Conservation (phyloP, 306 rosid genomes). For the Prunus campanulata region DNA sequence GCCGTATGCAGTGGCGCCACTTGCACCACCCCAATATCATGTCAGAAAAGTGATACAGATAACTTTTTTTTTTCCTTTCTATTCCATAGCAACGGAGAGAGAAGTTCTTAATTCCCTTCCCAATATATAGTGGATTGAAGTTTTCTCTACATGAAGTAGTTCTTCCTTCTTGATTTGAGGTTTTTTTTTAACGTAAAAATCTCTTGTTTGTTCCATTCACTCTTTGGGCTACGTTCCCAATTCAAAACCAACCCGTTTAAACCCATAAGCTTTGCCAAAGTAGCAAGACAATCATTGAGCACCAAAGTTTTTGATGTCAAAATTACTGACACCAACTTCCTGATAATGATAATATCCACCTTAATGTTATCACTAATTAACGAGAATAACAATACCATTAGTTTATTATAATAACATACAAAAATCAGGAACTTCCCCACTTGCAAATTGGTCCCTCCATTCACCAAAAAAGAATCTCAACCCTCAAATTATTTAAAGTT, state of each 20-base stretch:
- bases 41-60: no score
- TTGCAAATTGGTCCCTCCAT: conserved; percentile 11
- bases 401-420: neutral
- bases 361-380: neutral
- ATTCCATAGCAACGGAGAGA: no score
- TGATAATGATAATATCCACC: neutral
- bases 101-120: no score
- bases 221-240: neutral
- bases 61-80: no score
- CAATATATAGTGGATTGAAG: no score
- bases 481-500: neutral
- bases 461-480: neutral
- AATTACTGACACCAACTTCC: neutral
- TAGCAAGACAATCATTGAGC: neutral
- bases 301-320: neutral
- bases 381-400: neutral
- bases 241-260: neutral
- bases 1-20: no score
- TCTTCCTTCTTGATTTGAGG: neutral
- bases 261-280: neutral
- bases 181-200: neutral
- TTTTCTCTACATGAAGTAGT: neutral
- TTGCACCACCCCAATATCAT: no score
- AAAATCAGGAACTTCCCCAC: neutral
- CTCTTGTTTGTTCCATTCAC: neutral